phyloP scores from a whole-genome alignment of 169 alveolate species.

The Plasmodium gallinaceum region DNA sequence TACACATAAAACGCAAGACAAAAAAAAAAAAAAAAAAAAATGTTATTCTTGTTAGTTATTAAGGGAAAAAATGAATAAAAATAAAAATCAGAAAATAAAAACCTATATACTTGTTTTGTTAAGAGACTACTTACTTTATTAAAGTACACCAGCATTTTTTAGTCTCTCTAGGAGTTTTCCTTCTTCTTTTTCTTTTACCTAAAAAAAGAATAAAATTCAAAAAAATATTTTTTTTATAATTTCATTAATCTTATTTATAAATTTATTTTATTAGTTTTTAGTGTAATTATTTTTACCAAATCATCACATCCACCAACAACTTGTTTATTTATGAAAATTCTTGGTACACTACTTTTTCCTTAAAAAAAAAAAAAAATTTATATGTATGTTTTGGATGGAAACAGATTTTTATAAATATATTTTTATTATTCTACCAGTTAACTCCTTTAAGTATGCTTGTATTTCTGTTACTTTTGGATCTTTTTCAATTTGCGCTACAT shows the following conservation, averaged over 20 bases:
- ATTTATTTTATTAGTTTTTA: conserved; percentile 6
- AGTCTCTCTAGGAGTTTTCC: conserved; percentile 66
- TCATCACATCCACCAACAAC: conserved; percentile 76
- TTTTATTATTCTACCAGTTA: conserved; percentile 37
- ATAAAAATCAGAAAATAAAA: not conserved
- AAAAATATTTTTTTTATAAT: not conserved
- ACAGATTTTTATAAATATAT: not conserved
- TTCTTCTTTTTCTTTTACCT: conserved; percentile 68
- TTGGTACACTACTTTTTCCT: conserved; percentile 71
- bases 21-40: not conserved
- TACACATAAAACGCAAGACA: not conserved
- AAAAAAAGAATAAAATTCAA: not conserved
- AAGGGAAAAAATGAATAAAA: not conserved
- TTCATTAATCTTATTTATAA: not conserved
- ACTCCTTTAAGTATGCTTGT: conserved; percentile 57
- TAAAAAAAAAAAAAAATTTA: not conserved
- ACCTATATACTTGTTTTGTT: not conserved
- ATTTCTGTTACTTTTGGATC: conserved; percentile 53
- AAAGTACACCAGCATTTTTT: conserved; percentile 20
- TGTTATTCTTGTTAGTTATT: not conserved
- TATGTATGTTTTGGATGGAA: not conserved
- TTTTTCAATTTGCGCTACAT: conserved; percentile 67
- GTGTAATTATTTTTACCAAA: conserved; percentile 26
- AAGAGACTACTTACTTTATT: not conserved
- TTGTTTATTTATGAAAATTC: conserved; percentile 67